phyloP scores from a whole-genome alignment of 768 basidiomycete species.

The Russula sp. region DNA sequence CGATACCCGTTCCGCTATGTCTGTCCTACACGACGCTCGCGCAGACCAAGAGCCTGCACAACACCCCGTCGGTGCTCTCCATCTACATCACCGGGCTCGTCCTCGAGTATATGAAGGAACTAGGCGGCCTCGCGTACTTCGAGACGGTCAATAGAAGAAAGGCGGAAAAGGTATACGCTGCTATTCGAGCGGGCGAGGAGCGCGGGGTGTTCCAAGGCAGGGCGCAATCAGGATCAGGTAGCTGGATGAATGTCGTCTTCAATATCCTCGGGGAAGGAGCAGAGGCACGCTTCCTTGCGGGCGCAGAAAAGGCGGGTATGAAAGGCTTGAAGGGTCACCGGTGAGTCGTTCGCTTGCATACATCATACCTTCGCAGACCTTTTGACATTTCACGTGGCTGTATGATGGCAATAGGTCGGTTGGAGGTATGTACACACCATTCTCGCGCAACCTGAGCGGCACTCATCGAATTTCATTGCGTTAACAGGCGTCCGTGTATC shows the following conservation, averaged over 20 bases:
- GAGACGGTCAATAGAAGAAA: slow-evolving; percentile 68
- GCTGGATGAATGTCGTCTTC: slow-evolving; percentile 97
- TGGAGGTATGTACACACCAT: slow-evolving; percentile 24
- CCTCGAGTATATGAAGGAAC: slow-evolving; percentile 60
- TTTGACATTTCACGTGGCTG: slow-evolving; percentile 2
- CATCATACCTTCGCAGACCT: slow-evolving; percentile 2
- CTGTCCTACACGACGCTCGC: slow-evolving; percentile 82
- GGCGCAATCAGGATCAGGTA: slow-evolving; percentile 72
- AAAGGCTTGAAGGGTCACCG: slow-evolving; percentile 91
- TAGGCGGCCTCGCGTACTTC: slow-evolving; percentile 66
- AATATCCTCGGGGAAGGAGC: slow-evolving; percentile 67
- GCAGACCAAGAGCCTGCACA: slow-evolving; percentile 74
- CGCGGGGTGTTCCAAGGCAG: slow-evolving; percentile 68
- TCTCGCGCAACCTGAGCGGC: background rate
- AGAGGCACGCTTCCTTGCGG: slow-evolving; percentile 72
- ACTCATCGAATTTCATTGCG: slow-evolving; percentile 4
- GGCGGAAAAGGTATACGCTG: slow-evolving; percentile 71
- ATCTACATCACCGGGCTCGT: slow-evolving; percentile 91
- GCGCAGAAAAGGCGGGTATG: slow-evolving; percentile 77
- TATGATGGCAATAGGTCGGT: slow-evolving; percentile 25
- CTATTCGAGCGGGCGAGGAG: slow-evolving; percentile 64
- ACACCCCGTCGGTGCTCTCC: slow-evolving; percentile 89
- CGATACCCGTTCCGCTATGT: slow-evolving; percentile 69
- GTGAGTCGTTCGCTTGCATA: slow-evolving; percentile 42
- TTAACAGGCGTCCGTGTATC: slow-evolving; percentile 71